These are phyloP conservation scores for Candida sp. DNA, from an alignment of 1,139 yeast genomes.

Conservation along the genomic window DNA sequence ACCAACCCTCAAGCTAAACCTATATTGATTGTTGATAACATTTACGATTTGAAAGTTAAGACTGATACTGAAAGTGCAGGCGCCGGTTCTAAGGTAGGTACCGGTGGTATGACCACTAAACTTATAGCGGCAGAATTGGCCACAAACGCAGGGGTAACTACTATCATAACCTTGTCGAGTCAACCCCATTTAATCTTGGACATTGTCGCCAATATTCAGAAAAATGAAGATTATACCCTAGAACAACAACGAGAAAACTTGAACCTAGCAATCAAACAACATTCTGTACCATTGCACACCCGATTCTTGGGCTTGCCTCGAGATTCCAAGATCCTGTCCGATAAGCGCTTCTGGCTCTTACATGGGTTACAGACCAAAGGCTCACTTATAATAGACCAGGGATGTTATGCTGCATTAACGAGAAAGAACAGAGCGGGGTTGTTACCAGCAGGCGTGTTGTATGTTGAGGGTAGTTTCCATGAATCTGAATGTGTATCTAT, in stretches of 20 bases:
- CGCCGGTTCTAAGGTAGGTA: slow-evolving; percentile 82
- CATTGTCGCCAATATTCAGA: slow-evolving; percentile 71
- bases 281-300: slow-evolving; percentile 77
- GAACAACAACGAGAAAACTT: slow-evolving; percentile 29
- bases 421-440: slow-evolving; percentile 86
- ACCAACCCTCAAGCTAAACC: slow-evolving; percentile 82
- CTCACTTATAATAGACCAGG: slow-evolving; percentile 71
- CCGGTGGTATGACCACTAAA: slow-evolving; percentile 99
- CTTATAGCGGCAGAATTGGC: slow-evolving; percentile 96
- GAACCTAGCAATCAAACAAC: slow-evolving; percentile 33
- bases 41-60: slow-evolving; percentile 69
- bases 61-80: slow-evolving; percentile 56
- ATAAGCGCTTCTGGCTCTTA: slow-evolving; percentile 85
- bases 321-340: slow-evolving; percentile 63
- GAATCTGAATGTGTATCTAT: slow-evolving; percentile 88
- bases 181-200: slow-evolving; percentile 71
- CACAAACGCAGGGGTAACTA: slow-evolving; percentile 90
- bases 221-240: slow-evolving; percentile 23
- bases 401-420: slow-evolving; percentile 84
- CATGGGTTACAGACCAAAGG: slow-evolving; percentile 90
- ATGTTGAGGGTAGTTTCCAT: slow-evolving; percentile 78
- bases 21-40: slow-evolving; percentile 74
- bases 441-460: slow-evolving; percentile 85
- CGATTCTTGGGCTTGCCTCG: slow-evolving; percentile 73
- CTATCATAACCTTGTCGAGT: slow-evolving; percentile 78